Percentiles rank a stretch among this genome's conserved stretches.
Evolutionary conservation across 495 filamentous ascomycete species (phyloP).

Genomic region (Xylaria acuta): DNA sequence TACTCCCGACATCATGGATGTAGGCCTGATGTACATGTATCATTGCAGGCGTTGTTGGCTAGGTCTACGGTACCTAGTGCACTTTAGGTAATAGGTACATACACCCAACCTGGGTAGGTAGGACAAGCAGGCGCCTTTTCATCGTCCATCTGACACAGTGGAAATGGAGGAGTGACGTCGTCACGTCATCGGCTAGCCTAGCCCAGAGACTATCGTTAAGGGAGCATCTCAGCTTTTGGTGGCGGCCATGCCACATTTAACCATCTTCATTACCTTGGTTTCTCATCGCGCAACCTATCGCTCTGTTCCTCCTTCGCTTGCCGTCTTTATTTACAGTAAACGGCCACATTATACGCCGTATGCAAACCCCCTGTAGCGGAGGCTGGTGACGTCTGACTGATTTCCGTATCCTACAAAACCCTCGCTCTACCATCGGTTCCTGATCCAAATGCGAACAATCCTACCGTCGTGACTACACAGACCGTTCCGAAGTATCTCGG

Average conservation of each 20-base stretch:
- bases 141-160: constrained; percentile 5
- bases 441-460: neutral
- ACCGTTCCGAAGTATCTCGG: neutral
- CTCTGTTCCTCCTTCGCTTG: neutral
- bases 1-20: no score
- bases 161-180: constrained; percentile 7
- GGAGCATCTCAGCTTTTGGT: neutral
- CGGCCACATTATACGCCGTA: neutral
- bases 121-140: neutral
- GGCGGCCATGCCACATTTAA: neutral
- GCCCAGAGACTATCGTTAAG: constrained; percentile 4
- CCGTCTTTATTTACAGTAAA: neutral
- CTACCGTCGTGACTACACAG: neutral
- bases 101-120: neutral
- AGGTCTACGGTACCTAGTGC: no score
- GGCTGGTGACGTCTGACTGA: neutral
- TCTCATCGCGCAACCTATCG: neutral
- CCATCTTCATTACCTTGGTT: neutral
- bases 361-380: neutral
- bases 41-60: neutral
- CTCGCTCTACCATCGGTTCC: neutral
- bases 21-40: no score
- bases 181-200: constrained; percentile 15
- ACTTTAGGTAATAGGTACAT: no score
- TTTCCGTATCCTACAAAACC: neutral